Evolutionary conservation across 345 rosid species (phyloP).

Genomic region (Anastatica hierochuntica): DNA sequence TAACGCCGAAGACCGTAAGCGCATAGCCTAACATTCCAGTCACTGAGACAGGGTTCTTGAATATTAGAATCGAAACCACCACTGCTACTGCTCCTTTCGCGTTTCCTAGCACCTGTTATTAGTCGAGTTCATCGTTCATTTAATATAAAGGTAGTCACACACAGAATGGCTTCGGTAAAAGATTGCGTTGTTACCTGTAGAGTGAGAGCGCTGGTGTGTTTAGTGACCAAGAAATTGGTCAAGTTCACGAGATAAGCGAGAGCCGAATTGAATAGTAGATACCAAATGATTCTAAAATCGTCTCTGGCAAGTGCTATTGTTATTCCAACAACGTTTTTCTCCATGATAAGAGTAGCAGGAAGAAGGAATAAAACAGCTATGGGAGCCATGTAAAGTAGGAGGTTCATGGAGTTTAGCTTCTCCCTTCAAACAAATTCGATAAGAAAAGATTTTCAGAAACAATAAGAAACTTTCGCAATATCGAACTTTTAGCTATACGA

Average conservation of each 20-base stretch:
- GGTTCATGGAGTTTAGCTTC: conserved; percentile 53
- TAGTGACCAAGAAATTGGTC: conserved; percentile 54
- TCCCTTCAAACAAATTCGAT: conserved; percentile 32
- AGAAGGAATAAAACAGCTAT: conserved; percentile 43
- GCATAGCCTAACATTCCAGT: conserved; percentile 53
- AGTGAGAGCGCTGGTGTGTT: conserved; percentile 48
- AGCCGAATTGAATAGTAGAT: conserved; percentile 43
- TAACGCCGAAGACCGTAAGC: conserved; percentile 42
- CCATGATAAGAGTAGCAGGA: conserved; percentile 44
- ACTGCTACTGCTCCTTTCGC: conserved; percentile 59
- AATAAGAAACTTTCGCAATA: neutral
- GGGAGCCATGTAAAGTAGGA: conserved; percentile 48
- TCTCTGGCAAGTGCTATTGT: conserved; percentile 39
- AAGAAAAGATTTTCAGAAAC: conserved; percentile 3
- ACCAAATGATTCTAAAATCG: conserved; percentile 38
- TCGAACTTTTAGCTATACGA: neutral
- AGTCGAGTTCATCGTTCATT: neutral
- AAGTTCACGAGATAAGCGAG: conserved; percentile 45
- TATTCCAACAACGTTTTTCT: conserved; percentile 37
- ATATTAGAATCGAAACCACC: conserved; percentile 45
- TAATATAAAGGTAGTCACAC: neutral
- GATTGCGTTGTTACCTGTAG: conserved; percentile 33
- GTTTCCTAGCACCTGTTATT: conserved; percentile 50
- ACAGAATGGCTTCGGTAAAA: neutral
- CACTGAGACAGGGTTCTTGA: conserved; percentile 46